A percentile compares a stretch with the other conserved stretches of the same genome.
Conservation (phyloP, 2,329 filamentous ascomycete species). For the Didymosphaeria variabile region DNA sequence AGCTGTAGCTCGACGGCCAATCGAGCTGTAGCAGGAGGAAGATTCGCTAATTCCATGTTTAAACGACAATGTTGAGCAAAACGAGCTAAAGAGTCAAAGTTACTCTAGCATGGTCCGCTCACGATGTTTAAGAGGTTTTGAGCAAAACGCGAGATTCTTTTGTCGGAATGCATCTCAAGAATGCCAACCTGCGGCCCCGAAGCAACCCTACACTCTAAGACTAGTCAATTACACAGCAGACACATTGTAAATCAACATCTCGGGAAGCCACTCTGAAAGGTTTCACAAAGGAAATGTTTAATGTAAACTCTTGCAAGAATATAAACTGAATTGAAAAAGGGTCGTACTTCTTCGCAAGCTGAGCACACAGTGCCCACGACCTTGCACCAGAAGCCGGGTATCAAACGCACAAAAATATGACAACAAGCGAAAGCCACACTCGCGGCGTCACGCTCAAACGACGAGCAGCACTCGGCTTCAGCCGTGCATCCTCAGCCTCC, state of each 20-base stretch:
- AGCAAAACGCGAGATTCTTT: neutral
- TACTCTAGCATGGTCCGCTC: neutral
- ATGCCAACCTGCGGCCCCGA: neutral
- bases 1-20: slow-evolving; percentile 24
- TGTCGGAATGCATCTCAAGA: neutral
- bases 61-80: neutral
- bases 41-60: slow-evolving; percentile 17
- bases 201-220: no score
- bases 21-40: slow-evolving; percentile 20
- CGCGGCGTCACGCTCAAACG: neutral
- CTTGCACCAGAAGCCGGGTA: neutral
- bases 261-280: no score
- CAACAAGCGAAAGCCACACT: neutral
- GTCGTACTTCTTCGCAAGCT: neutral
- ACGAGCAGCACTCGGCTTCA: slow-evolving; percentile 9
- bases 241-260: no score
- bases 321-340: neutral
- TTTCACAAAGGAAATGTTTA: no score
- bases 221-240: no score
- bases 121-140: neutral
- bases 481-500: neutral
- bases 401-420: neutral
- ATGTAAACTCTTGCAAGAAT: no score
- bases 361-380: neutral
- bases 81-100: neutral